These are phyloP conservation scores for Kockovaella imperatae DNA, from an alignment of 768 basidiomycete genomes.

Conservation along the genomic window DNA sequence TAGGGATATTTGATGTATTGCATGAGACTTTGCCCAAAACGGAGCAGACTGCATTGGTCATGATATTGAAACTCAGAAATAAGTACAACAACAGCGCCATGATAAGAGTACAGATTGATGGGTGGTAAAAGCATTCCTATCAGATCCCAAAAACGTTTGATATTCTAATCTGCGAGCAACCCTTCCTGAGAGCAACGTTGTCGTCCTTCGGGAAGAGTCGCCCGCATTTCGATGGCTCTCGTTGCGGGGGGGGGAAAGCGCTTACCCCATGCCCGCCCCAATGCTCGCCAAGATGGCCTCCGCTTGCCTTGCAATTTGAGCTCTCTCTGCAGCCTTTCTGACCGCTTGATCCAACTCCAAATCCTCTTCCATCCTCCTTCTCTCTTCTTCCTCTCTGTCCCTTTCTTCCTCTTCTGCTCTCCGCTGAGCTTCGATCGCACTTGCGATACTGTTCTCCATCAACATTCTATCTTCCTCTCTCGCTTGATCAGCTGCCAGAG, in stretches of 20 bases:
- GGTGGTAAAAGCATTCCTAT: no score
- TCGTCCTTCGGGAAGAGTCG: no score
- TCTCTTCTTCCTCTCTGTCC: slow-evolving; percentile 35
- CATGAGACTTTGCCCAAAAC: no score
- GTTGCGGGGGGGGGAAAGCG: no score
- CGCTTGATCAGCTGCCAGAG: slow-evolving; percentile 13
- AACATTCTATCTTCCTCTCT: slow-evolving; percentile 24
- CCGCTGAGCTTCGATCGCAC: slow-evolving; percentile 33
- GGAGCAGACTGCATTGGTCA: no score
- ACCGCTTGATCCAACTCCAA: slow-evolving; percentile 22
- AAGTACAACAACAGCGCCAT: no score
- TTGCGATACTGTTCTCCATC: slow-evolving; percentile 21
- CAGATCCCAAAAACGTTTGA: no score
- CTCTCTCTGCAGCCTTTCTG: slow-evolving; percentile 24
- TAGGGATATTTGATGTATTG: background rate
- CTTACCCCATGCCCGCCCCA: slow-evolving; percentile 1
- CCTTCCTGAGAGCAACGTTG: no score
- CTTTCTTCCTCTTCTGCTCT: slow-evolving; percentile 28
- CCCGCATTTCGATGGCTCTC: no score
- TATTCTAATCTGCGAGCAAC: no score
- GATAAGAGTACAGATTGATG: no score
- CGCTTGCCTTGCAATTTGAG: slow-evolving; percentile 26
- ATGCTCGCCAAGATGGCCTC: slow-evolving; percentile 35
- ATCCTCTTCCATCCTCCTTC: slow-evolving; percentile 19
- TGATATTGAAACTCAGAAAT: no score